Conservation (phyloP, 768 basidiomycete species). For the Dioszegia hungarica region DNA sequence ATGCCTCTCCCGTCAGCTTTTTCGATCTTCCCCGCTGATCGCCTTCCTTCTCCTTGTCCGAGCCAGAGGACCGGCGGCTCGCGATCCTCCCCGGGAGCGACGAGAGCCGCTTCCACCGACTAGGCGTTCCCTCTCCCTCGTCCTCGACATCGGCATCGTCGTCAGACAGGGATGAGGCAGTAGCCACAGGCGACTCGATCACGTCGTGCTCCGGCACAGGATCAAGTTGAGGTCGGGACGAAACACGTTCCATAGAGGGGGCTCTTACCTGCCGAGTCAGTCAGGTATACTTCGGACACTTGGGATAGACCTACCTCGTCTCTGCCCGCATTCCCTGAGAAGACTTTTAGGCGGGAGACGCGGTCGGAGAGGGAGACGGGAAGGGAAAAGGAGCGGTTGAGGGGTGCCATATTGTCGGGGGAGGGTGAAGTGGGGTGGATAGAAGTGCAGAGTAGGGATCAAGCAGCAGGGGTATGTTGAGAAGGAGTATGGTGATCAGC, state of each 20-base stretch:
- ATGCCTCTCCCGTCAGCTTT: constrained; percentile 10
- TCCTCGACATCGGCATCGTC: constrained; percentile 7
- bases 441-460: constrained; percentile 2
- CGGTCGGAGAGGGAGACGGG: constrained; percentile 44
- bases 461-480: not conserved
- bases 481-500: constrained; percentile 2
- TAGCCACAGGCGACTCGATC: not conserved
- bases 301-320: constrained; percentile 39
- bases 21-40: not conserved
- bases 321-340: constrained; percentile 38
- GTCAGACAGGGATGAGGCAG: not conserved
- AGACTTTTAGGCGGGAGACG: constrained; percentile 43
- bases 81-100: not conserved
- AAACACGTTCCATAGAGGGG: not conserved
- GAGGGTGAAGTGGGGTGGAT: not conserved
- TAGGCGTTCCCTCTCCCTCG: not conserved
- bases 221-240: not conserved
- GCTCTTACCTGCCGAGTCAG: constrained; percentile 5
- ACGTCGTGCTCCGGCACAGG: constrained; percentile 5
- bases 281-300: not conserved
- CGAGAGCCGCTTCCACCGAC: not conserved
- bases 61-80: not conserved
- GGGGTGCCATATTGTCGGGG: constrained; percentile 35
- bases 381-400: constrained; percentile 44
- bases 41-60: not conserved